Conservation (phyloP, 352 stramenopile genomes). For the Pythium dissotocum region DNA sequence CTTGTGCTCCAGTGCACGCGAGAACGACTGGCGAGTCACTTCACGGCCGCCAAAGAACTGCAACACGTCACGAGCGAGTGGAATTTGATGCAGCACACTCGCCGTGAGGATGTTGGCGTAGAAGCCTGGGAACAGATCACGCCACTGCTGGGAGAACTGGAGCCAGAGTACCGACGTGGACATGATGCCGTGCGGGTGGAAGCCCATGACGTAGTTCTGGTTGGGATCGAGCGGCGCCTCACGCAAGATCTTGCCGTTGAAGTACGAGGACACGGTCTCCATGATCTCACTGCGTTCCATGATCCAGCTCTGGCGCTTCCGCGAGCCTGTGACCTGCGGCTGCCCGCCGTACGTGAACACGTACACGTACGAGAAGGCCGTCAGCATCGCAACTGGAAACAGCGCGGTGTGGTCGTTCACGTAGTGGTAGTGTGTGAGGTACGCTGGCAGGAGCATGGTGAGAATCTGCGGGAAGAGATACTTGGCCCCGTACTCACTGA, state of each 20-base stretch:
- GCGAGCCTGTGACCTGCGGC: conserved; percentile 60
- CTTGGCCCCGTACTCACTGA: conserved; percentile 57
- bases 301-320: conserved; percentile 50
- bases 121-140: conserved; percentile 60
- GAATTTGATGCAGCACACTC: conserved; percentile 82
- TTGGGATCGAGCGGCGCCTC: conserved; percentile 53
- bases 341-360: conserved; percentile 66
- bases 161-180: conserved; percentile 76
- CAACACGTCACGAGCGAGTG: conserved; percentile 68
- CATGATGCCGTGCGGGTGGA: conserved; percentile 84
- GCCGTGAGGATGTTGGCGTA: conserved; percentile 71
- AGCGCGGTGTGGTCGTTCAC: conserved; percentile 45
- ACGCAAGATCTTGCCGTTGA: conserved; percentile 60
- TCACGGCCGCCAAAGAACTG: conserved; percentile 78
- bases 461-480: conserved; percentile 51
- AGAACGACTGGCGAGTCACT: conserved; percentile 68
- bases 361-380: conserved; percentile 65
- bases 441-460: conserved; percentile 41
- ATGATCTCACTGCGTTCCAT: conserved; percentile 45
- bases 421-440: conserved; percentile 55
- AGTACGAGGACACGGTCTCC: conserved; percentile 64
- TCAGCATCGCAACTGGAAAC: conserved; percentile 42
- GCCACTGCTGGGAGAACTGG: conserved; percentile 73
- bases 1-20: conserved; percentile 44
- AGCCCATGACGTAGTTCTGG: conserved; percentile 72